A percentile compares a stretch with the other conserved stretches of the same genome.
phyloP scores from a whole-genome alignment of 495 filamentous ascomycete species.

The Podospora conica region DNA sequence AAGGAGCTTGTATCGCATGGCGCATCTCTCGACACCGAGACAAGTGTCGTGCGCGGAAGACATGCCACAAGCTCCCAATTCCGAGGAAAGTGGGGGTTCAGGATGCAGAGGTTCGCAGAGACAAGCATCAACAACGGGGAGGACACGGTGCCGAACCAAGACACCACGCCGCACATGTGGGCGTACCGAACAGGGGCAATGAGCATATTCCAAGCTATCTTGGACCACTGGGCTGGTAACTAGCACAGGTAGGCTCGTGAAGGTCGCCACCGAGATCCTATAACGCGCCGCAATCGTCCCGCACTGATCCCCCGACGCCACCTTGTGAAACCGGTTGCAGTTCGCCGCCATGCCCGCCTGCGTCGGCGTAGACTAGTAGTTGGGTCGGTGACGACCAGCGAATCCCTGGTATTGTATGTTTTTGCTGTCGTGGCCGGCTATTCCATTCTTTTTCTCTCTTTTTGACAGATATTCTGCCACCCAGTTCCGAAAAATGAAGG shows the following conservation, averaged over 20 bases:
- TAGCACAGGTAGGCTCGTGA: too few species aligned
- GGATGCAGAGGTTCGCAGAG: constrained; percentile 6
- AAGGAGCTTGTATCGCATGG: constrained; percentile 7
- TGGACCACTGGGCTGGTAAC: neutral
- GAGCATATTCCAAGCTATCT: neutral
- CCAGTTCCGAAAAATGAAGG: too few species aligned
- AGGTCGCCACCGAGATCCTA: too few species aligned
- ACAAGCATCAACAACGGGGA: neutral
- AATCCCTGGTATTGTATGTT: constrained; percentile 23
- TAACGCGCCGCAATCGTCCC: too few species aligned
- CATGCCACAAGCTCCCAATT: neutral
- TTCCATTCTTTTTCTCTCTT: too few species aligned
- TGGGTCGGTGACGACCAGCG: constrained; percentile 42
- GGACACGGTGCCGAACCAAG: too few species aligned
- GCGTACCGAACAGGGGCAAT: neutral
- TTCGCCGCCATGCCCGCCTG: too few species aligned
- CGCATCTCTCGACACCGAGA: constrained; percentile 1
- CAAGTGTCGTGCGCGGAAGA: neutral
- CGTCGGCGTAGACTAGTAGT: constrained; percentile 44
- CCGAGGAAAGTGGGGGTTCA: neutral
- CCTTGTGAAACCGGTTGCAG: too few species aligned
- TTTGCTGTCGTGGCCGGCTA: too few species aligned
- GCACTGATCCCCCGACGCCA: too few species aligned
- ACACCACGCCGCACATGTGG: neutral
- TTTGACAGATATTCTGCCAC: too few species aligned